A percentile compares a stretch with the other conserved stretches of the same genome.
Evolutionary conservation across 768 basidiomycete genomes (phyloP).

Genomic region (Ramaria rubella): DNA sequence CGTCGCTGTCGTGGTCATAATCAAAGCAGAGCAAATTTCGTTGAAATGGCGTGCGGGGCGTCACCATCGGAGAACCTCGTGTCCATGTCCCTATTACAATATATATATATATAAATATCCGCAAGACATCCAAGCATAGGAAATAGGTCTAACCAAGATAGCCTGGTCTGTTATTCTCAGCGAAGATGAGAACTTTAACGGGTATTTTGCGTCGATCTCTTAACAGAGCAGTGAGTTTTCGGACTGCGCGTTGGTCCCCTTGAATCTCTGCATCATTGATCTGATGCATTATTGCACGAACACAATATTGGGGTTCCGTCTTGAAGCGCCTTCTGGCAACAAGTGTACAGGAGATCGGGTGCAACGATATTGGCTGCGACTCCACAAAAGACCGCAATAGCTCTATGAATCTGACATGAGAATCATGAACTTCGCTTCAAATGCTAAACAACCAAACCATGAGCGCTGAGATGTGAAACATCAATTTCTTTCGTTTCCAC

Average conservation of each 20-base stretch:
- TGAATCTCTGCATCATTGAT: constrained; percentile 74
- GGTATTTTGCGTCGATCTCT: constrained; percentile 56
- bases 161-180: constrained; percentile 80
- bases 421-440: background rate
- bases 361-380: constrained; percentile 9
- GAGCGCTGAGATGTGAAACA: constrained; percentile 26
- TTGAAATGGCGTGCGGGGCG: constrained; percentile 77
- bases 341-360: background rate
- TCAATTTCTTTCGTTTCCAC: constrained; percentile 19
- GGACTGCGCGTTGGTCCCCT: constrained; percentile 64
- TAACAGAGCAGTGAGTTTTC: constrained; percentile 55
- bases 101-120: background rate
- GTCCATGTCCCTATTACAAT: constrained; percentile 66
- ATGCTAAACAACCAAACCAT: constrained; percentile 31
- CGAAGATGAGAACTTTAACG: constrained; percentile 79
- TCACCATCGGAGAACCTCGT: constrained; percentile 66
- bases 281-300: constrained; percentile 49
- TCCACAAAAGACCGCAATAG: constrained; percentile 9
- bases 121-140: background rate
- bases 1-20: constrained; percentile 91
- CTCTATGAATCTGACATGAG: background rate
- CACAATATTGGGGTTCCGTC: constrained; percentile 26
- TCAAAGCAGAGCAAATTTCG: constrained; percentile 73
- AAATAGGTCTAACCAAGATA: constrained; percentile 57
- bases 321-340: constrained; percentile 18